A percentile compares a stretch with the other conserved stretches of the same genome.
phyloP scores from a whole-genome alignment of 2,329 filamentous ascomycete species.

The Aureobasidium sp. region DNA sequence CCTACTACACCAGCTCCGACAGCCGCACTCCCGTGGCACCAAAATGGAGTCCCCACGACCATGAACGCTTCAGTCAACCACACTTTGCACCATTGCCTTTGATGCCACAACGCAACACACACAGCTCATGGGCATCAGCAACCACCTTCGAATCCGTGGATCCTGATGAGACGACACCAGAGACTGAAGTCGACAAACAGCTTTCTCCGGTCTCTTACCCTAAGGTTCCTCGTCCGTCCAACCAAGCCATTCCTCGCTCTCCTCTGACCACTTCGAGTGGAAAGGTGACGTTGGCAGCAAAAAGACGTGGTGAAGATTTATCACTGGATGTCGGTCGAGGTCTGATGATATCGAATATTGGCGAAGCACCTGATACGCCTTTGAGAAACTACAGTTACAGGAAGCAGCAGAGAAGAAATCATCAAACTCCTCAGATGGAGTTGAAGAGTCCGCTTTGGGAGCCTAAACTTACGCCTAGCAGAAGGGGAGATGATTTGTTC shows the following conservation, averaged over 20 bases:
- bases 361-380: conserved; percentile 18
- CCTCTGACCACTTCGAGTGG: conserved; percentile 14
- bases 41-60: conserved; percentile 3
- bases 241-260: conserved; percentile 36
- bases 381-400: conserved; percentile 23
- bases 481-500: conserved; percentile 57
- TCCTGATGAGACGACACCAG: conserved; percentile 36
- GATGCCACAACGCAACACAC: neutral
- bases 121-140: conserved; percentile 19
- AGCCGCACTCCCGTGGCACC: conserved; percentile 19
- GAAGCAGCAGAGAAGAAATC: neutral
- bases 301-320: neutral
- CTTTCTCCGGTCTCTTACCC: conserved; percentile 39
- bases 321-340: neutral
- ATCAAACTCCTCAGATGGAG: conserved; percentile 6
- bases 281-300: neutral
- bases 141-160: conserved; percentile 40
- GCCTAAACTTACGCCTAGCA: conserved; percentile 57
- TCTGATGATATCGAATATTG: conserved; percentile 13
- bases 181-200: conserved; percentile 34
- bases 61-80: conserved; percentile 5
- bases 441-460: conserved; percentile 47
- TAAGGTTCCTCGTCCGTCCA: conserved; percentile 40
- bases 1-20: conserved; percentile 25
- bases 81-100: neutral